A percentile compares a stretch with the other conserved stretches of the same genome.
phyloP scores from a whole-genome alignment of 176 grass and related monocot genomes.

The Rhipidocladum racemiflorum region DNA sequence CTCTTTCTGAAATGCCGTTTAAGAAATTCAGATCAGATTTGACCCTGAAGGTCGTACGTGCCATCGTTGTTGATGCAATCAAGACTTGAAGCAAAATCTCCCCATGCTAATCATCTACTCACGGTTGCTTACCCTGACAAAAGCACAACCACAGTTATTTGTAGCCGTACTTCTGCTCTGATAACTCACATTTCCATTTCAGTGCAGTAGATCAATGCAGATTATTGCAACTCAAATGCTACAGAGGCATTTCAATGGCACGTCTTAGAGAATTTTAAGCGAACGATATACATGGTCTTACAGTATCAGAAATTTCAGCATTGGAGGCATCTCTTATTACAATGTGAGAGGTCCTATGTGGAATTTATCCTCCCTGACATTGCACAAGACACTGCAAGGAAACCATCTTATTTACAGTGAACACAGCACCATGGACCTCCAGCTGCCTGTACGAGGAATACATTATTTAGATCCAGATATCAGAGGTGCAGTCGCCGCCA shows the following conservation, averaged over 20 bases:
- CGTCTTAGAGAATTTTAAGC: neutral
- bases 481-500: slow-evolving; percentile 91
- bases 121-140: neutral
- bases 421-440: neutral
- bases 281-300: neutral
- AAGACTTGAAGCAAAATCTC: too few species aligned
- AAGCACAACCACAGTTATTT: neutral
- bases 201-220: neutral
- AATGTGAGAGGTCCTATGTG: neutral
- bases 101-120: too few species aligned
- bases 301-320: slow-evolving; percentile 14
- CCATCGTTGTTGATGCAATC: too few species aligned
- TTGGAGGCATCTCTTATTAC: slow-evolving; percentile 35
- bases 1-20: too few species aligned
- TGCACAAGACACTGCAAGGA: neutral
- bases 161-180: neutral
- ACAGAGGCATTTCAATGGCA: neutral
- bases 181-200: neutral
- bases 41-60: too few species aligned
- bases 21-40: neutral
- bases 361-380: slow-evolving; percentile 15
- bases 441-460: neutral
- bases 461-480: slow-evolving; percentile 87
- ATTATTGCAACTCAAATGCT: neutral
- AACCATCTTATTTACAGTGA: slow-evolving; percentile 29